Evolutionary conservation across 345 rosid species (phyloP), one percentile per base, ranked within the genome.

Genomic region (Tarenaya hassleriana): DNA sequence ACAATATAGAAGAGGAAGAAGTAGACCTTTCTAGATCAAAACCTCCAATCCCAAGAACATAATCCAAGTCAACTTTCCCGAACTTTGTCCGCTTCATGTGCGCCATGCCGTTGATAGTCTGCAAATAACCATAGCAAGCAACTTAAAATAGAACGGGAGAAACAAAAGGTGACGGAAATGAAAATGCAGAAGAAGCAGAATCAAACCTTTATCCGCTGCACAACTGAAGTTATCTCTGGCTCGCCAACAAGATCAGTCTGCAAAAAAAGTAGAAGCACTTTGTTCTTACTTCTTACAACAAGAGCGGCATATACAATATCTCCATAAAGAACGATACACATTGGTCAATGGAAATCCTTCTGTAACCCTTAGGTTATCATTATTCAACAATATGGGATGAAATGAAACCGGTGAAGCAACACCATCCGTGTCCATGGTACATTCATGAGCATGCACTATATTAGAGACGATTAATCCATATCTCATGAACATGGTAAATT

Each of bases 31-130:
- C 98, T 59, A 91, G 69, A 76, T 91, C 96, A 76, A 87, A 91
- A 70, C 98, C 98, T 51, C 98, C 92, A 72, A 91, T 81, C 41
- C 98, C 95, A 74, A 91, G 95, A 73, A 87, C 96, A 73, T 84
- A 87, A 56, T 84, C 96, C 78, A 87, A 72, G 81, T 91, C 87
- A 69, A 87, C 94, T 49, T 87, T 78, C 62, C 98, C 96, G 63
- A 69, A 87, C 60, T 77, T 74, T 42, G 98, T 84, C 40, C 58
- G 71, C 56, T 76, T 84, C 79, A 87, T 55, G 66, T 72, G 68
- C 63, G 98, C 95, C 92, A 87, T 79, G 41, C 71, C 54, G 57
- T 87, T 91, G 34, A 91, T 84, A 52, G 66, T 72, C 96, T 91
- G 81, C 62, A 61, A 24, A 48, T 38, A 66, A 34, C 12, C 58